A percentile compares a stretch with the other conserved stretches of the same genome.
phyloP scores from a whole-genome alignment of 1,284 basidiomycete species.

The Fomitopsis schrenkii region DNA sequence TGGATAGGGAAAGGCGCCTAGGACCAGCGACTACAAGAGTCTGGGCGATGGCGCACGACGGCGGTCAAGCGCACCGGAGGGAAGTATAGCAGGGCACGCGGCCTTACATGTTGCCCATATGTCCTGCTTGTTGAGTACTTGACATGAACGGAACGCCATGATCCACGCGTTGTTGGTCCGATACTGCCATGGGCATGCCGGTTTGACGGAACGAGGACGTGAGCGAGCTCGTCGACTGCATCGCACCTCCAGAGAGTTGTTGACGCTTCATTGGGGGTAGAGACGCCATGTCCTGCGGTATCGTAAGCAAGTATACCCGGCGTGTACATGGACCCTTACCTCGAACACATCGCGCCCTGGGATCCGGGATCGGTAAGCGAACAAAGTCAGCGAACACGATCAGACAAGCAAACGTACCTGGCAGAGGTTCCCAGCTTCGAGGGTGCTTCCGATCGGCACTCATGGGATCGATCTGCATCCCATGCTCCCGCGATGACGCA shows the following conservation, averaged over 20 bases:
- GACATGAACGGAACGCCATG: constrained; percentile 14
- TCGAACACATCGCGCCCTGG: constrained; percentile 18
- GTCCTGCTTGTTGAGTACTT: constrained; percentile 11
- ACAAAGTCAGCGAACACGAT: not conserved
- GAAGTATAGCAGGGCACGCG: not conserved
- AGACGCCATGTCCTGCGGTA: constrained; percentile 24
- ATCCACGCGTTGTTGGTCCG: constrained; percentile 14
- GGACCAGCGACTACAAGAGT: not conserved
- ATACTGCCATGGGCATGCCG: constrained; percentile 10
- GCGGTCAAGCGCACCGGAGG: not conserved
- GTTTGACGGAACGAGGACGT: constrained; percentile 21
- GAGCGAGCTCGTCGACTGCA: constrained; percentile 19
- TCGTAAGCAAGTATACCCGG: constrained; percentile 16
- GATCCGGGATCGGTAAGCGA: not conserved
- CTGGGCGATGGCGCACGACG: not conserved
- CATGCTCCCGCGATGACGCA: constrained; percentile 15
- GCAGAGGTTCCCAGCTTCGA: constrained; percentile 26
- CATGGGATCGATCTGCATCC: constrained; percentile 23
- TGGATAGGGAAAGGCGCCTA: too few species aligned
- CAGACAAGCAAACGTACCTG: constrained; percentile 17
- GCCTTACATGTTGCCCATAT: constrained; percentile 13
- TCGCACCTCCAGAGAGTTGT: constrained; percentile 21
- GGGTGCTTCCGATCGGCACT: constrained; percentile 26
- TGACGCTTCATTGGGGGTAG: constrained; percentile 28
- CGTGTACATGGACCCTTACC: constrained; percentile 18